Evolutionary conservation across 2,329 filamentous ascomycete species (phyloP).

Genomic region (Neocatenulostroma microsporum): DNA sequence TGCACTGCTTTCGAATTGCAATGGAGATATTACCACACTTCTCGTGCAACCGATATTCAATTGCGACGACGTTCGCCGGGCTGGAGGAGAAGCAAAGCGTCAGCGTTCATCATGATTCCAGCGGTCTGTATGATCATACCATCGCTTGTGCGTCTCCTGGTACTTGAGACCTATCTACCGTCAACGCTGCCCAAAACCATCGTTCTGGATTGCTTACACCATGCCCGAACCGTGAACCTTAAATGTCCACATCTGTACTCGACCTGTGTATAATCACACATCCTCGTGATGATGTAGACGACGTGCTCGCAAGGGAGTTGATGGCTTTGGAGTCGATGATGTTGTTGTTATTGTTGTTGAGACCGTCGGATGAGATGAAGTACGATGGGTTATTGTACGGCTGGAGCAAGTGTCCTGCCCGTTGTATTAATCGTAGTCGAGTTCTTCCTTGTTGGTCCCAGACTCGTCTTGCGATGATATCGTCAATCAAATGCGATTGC

Average conservation of each 20-base stretch:
- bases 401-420: background rate
- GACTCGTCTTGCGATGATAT: no score
- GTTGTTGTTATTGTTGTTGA: no score
- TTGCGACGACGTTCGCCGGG: constrained; percentile 47
- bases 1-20: no score
- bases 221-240: constrained; percentile 49
- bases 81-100: constrained; percentile 16
- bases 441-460: no score
- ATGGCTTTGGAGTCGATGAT: no score
- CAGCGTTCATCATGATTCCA: background rate
- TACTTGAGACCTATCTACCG: constrained; percentile 33
- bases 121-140: background rate
- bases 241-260: constrained; percentile 50
- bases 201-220: constrained; percentile 36
- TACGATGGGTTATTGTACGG: no score
- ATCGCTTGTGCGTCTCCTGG: constrained; percentile 48
- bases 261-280: constrained; percentile 55
- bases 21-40: constrained; percentile 43
- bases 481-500: no score
- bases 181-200: background rate
- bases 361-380: no score
- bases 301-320: background rate
- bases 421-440: no score
- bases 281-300: constrained; percentile 25
- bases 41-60: constrained; percentile 44